These are phyloP conservation scores for Saccharomycopsis hybrid DNA, from an alignment of 1,139 yeast genomes.

Conservation along the genomic window DNA sequence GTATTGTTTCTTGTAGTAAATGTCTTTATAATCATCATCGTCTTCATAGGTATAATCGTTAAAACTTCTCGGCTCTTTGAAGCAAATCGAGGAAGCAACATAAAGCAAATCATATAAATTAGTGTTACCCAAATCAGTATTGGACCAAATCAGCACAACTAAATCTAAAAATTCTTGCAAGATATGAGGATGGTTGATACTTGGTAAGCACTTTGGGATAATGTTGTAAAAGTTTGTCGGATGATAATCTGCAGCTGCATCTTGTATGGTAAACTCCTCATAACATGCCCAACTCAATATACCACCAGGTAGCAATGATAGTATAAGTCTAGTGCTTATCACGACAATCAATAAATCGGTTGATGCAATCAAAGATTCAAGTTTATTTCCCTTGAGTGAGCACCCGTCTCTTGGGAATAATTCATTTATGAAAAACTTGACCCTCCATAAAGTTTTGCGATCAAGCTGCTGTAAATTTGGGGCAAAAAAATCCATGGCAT, in stretches of 20 bases:
- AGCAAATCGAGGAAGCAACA: slow-evolving; percentile 9
- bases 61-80: slow-evolving; percentile 1
- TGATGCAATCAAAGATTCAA: neutral
- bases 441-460: slow-evolving; percentile 1
- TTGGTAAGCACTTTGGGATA: slow-evolving; percentile 5
- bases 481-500: slow-evolving; percentile 8
- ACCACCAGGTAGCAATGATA: slow-evolving; percentile 12
- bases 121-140: neutral
- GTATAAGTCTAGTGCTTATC: slow-evolving; percentile 8
- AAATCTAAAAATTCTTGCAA: slow-evolving; percentile 17
- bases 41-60: neutral
- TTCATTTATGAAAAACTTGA: slow-evolving; percentile 9
- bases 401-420: slow-evolving; percentile 20
- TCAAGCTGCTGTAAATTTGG: slow-evolving; percentile 16
- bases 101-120: slow-evolving; percentile 9
- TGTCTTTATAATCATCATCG: slow-evolving; percentile 1
- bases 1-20: slow-evolving; percentile 8
- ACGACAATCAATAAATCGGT: neutral
- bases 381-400: slow-evolving; percentile 10
- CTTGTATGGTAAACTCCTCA: slow-evolving; percentile 5
- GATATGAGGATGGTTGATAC: slow-evolving; percentile 8
- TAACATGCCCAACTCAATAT: slow-evolving; percentile 5
- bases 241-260: neutral
- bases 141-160: slow-evolving; percentile 2
- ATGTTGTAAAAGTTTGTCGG: slow-evolving; percentile 8